Evolutionary conservation across 169 alveolate genomes (phyloP).

Genomic region (Eimeria brunetti): DNA sequence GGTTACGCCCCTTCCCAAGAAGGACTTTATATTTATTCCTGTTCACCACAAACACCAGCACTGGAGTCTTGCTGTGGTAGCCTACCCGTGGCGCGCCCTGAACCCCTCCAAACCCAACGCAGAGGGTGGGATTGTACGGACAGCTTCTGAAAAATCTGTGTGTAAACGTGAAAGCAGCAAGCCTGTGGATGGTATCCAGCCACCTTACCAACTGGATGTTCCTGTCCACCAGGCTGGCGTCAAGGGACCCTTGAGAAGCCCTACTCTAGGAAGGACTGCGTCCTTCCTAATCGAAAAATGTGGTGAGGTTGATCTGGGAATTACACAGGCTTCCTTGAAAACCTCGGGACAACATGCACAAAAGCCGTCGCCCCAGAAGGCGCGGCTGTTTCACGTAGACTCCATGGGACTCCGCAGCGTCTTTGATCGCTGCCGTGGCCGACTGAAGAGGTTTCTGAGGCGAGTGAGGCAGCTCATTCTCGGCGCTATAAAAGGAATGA

Average conservation of each 20-base stretch:
- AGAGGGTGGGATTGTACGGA: neutral
- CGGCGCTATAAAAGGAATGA: neutral
- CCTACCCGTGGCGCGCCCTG: constrained; percentile 46
- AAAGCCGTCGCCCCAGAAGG: constrained; percentile 9
- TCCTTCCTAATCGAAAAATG: neutral
- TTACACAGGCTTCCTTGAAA: neutral
- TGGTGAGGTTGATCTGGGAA: neutral
- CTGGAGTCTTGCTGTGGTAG: constrained; percentile 72
- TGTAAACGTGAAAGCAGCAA: constrained; percentile 16
- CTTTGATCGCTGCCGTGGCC: constrained; percentile 64
- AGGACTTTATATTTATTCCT: constrained; percentile 67
- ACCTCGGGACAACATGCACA: constrained; percentile 20
- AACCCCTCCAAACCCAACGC: constrained; percentile 22
- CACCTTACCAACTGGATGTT: neutral
- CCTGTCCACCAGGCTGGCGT: neutral
- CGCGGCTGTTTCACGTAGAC: constrained; percentile 58
- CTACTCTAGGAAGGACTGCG: neutral
- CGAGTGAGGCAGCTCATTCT: constrained; percentile 6
- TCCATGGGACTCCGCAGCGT: constrained; percentile 71
- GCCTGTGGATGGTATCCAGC: neutral
- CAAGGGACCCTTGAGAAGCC: neutral
- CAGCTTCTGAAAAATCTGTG: neutral
- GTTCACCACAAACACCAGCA: constrained; percentile 67
- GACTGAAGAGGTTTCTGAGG: constrained; percentile 44
- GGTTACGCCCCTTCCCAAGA: constrained; percentile 44